Percentiles rank a stretch among this genome's conserved stretches.
Evolutionary conservation across 352 stramenopile genomes (phyloP).

Genomic region (Globisporangium camurandrum): DNA sequence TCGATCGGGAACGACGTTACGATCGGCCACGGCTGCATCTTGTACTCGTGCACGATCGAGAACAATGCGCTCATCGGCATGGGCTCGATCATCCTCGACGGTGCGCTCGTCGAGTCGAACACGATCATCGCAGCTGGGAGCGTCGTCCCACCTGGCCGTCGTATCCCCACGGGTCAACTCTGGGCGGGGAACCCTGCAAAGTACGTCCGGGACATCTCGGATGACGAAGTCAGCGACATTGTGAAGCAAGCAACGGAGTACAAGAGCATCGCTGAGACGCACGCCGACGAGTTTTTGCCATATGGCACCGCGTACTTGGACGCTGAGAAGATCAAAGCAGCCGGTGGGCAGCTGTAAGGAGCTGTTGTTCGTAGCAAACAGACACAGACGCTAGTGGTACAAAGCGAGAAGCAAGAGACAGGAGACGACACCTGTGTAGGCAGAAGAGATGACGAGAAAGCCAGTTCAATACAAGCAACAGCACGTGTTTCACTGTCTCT

Average conservation of each 20-base stretch:
- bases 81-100: slow-evolving; percentile 92
- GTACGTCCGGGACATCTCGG: slow-evolving; percentile 90
- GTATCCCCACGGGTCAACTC: slow-evolving; percentile 89
- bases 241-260: slow-evolving; percentile 82
- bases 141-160: slow-evolving; percentile 85
- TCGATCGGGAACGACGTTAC: slow-evolving; percentile 96
- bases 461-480: too few species aligned
- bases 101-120: slow-evolving; percentile 89
- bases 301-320: slow-evolving; percentile 87
- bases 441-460: not conserved
- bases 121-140: slow-evolving; percentile 93
- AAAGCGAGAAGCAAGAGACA: not conserved
- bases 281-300: slow-evolving; percentile 87
- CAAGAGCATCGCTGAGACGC: slow-evolving; percentile 74
- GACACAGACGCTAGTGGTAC: not conserved
- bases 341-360: slow-evolving; percentile 69
- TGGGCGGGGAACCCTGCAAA: slow-evolving; percentile 96
- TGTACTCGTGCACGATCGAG: slow-evolving; percentile 95
- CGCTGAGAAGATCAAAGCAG: slow-evolving; percentile 80
- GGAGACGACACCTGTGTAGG: not conserved
- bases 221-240: slow-evolving; percentile 89
- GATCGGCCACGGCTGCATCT: slow-evolving; percentile 91
- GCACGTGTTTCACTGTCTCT: too few species aligned
- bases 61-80: slow-evolving; percentile 96
- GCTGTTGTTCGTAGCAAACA: too few species aligned